Base-by-base conservation (phyloP, 345 rosid genomes). In the Ceriops tagal region DNA sequence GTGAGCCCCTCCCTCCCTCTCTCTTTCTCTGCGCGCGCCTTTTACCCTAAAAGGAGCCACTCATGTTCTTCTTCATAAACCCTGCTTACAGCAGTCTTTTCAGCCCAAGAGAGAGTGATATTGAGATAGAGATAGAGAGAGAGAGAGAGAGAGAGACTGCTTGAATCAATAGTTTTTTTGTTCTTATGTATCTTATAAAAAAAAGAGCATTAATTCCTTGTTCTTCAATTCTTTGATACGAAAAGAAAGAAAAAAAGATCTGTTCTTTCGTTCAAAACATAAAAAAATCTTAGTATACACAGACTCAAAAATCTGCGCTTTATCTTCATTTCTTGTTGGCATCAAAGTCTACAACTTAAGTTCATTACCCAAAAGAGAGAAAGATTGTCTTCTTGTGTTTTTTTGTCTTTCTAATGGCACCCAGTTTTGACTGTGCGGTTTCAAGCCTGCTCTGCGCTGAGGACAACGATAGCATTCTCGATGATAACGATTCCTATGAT, bases 391-490 rank as follows among this genome's bases (percentile, higher is more conserved):
- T 21, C 27, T 32, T 9, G 35, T 1, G 43, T 34, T 34, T 34
- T 7, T 27, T 4, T 43, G 28, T 15, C 22, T 53, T 62, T 61
- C 71, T 43, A 70, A 88, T 88, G 93, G 88, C 86, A 52, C 85
- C 90, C 8, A 86, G 88, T 80, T 83, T 86, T 75, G 90, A 88
- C 66, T 63, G 69, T 66, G 77, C 68, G 20, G 69, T 74, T 71
- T 80, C 85, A 52, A 81, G 87, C 69, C 87, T 88, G 39, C 75
- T 86, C 30, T 88, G 93, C 57, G 82, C 78, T 20, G 93, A 86
- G 49, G 93, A 83, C 51, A 69, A 78, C 62, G 59, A 37, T 62
- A 67, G 82, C 57, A 73, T 86, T 59, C 82, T 86, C 66, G 79
- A 71, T 75, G 84, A 83, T 69, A 80, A 73, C 67, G 84, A 76